Evolutionary conservation across 202 grass and related monocot species (phyloP).

Genomic region (Carex arenaria): DNA sequence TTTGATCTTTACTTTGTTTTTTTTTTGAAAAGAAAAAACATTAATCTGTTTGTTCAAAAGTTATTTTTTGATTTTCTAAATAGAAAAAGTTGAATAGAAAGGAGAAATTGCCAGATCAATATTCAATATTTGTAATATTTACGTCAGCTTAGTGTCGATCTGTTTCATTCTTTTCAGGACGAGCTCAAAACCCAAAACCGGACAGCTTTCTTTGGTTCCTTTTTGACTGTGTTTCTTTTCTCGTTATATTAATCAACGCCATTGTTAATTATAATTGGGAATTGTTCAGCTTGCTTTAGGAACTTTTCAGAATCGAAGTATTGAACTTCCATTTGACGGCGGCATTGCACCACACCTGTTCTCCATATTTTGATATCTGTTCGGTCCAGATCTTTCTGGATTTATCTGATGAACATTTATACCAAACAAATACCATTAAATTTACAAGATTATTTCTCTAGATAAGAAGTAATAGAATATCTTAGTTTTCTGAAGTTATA

Average conservation of each 20-base stretch:
- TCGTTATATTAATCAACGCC: not conserved
- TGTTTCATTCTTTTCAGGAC: not conserved
- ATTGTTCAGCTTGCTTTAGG: not conserved
- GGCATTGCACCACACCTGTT: no score
- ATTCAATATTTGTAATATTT: not conserved
- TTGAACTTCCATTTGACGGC: no score
- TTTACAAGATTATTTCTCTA: not conserved
- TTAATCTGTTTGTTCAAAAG: no score
- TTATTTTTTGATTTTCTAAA: no score
- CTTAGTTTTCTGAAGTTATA: no score
- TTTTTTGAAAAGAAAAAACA: no score
- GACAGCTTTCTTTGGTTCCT: not conserved
- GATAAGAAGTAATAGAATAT: no score
- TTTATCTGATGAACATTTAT: not conserved
- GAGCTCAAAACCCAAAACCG: not conserved
- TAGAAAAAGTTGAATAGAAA: no score
- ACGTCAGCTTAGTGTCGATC: not conserved
- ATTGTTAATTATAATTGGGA: not conserved
- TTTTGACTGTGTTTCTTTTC: constrained; percentile 3
- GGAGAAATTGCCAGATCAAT: not conserved
- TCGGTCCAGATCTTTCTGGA: not conserved
- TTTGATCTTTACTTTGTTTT: no score
- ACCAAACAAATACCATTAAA: not conserved
- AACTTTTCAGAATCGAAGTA: no score
- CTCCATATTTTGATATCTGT: not conserved